Evolutionary conservation across 345 rosid genomes (phyloP).

Genomic region (Mallotus nudiflorus): DNA sequence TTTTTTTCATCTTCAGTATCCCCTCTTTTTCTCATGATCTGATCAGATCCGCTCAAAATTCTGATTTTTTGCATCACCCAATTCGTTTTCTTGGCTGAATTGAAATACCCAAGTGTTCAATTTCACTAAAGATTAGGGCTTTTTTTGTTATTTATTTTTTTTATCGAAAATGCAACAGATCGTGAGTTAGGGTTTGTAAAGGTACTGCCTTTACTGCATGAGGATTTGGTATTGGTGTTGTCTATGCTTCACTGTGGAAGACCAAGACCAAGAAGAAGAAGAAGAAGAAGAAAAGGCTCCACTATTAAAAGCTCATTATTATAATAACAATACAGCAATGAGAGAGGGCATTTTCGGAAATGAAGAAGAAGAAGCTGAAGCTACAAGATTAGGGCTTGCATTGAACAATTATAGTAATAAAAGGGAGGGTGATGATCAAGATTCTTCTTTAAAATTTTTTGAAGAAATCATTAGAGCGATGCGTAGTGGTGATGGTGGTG

Average conservation of each 20-base stretch:
- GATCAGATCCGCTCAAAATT: constrained; percentile 39
- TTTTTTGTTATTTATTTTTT: too few relatives aligned
- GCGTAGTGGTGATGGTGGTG: constrained; percentile 19
- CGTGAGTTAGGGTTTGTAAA: constrained; percentile 50
- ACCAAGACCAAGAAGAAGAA: constrained; percentile 10
- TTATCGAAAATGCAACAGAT: constrained; percentile 45
- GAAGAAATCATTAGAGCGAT: constrained; percentile 39
- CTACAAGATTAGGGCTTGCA: constrained; percentile 14
- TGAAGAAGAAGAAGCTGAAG: constrained; percentile 24
- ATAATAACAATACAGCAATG: too few relatives aligned
- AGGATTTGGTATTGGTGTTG: constrained; percentile 89
- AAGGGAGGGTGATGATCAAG: constrained; percentile 15
- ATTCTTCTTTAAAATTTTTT: constrained; percentile 25
- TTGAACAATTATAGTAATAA: constrained; percentile 7
- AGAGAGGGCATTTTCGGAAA: constrained; percentile 33
- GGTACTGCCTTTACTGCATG: constrained; percentile 51
- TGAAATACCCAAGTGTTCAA: neutral
- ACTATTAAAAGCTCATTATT: neutral
- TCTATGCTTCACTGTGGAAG: constrained; percentile 58
- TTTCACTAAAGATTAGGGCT: constrained; percentile 21
- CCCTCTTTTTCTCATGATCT: constrained; percentile 44
- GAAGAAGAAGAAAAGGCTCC: neutral
- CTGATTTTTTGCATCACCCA: constrained; percentile 1
- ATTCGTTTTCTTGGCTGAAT: neutral
- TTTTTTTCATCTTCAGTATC: too few relatives aligned